Percentiles rank a stretch among this genome's conserved stretches.
Evolutionary conservation across 352 stramenopile species (phyloP).

Genomic region (Phytopythium litorale): DNA sequence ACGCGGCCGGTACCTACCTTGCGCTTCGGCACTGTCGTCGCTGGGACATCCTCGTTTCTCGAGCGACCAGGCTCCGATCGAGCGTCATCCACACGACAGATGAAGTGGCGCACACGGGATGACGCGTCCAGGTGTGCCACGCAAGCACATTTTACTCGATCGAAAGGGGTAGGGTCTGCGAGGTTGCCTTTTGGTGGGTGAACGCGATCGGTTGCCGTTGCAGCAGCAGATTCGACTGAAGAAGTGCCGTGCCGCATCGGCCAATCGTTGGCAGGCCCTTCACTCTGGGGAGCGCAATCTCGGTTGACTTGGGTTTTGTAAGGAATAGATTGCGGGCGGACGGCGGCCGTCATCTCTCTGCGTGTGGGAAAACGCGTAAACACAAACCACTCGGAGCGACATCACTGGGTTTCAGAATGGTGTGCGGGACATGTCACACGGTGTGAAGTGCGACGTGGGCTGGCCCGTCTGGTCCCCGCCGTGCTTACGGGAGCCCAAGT

Average conservation of each 20-base stretch:
- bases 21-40: background rate
- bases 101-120: background rate
- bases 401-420: background rate
- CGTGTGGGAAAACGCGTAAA: slow-evolving; percentile 1
- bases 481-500: background rate
- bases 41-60: background rate
- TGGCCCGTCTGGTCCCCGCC: background rate
- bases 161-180: background rate
- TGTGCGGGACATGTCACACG: slow-evolving; percentile 2
- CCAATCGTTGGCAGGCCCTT: background rate
- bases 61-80: background rate
- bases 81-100: no score
- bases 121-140: background rate
- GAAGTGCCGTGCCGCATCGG: background rate
- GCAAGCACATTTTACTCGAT: slow-evolving; percentile 2
- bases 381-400: background rate
- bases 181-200: slow-evolving; percentile 1
- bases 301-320: background rate
- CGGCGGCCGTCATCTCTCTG: background rate
- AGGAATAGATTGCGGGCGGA: background rate
- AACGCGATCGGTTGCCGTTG: background rate
- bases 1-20: background rate
- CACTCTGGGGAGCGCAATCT: background rate
- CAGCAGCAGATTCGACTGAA: background rate
- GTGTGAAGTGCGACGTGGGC: background rate